Conservation (phyloP, 2,329 filamentous ascomycete genomes). For the Ophiognomonia clavigignenti-juglandacearum region DNA sequence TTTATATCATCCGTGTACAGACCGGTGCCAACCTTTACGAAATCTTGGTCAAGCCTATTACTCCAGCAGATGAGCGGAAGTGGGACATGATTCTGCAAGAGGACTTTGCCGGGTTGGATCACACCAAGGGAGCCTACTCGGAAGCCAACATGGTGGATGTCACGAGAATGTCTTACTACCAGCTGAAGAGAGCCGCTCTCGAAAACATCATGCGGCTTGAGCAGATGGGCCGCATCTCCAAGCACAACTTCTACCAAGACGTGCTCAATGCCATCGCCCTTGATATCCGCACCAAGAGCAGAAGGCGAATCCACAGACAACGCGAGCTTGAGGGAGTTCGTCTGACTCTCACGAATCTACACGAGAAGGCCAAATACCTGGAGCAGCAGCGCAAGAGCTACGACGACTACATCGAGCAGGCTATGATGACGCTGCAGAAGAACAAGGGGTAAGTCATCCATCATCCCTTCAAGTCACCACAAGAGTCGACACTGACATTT, state of each 20-base stretch:
- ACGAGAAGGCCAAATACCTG: constrained; percentile 85
- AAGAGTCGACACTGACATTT: constrained; percentile 23
- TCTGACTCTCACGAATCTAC: constrained; percentile 67
- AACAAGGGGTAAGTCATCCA: constrained; percentile 72
- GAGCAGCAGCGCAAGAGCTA: constrained; percentile 96
- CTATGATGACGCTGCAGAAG: constrained; percentile 93
- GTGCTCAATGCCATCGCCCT: constrained; percentile 95
- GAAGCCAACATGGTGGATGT: constrained; percentile 85
- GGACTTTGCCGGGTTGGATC: constrained; percentile 66
- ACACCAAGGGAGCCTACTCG: constrained; percentile 81
- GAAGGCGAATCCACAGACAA: constrained; percentile 83
- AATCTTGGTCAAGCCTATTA: constrained; percentile 87
- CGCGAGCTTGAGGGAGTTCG: constrained; percentile 83
- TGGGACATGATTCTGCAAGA: constrained; percentile 80
- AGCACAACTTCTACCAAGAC: constrained; percentile 91
- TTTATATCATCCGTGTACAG: constrained; percentile 97
- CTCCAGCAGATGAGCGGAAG: constrained; percentile 79
- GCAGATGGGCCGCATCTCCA: constrained; percentile 80
- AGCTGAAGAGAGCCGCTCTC: constrained; percentile 86
- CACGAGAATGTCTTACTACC: constrained; percentile 81
- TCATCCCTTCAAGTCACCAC: neutral
- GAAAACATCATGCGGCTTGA: constrained; percentile 93
- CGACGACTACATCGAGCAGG: constrained; percentile 98
- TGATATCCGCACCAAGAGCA: constrained; percentile 96
- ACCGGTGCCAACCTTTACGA: constrained; percentile 89